Base-by-base conservation (phyloP, 805 yeast genomes). In the Cyberlindnera meyerae region DNA sequence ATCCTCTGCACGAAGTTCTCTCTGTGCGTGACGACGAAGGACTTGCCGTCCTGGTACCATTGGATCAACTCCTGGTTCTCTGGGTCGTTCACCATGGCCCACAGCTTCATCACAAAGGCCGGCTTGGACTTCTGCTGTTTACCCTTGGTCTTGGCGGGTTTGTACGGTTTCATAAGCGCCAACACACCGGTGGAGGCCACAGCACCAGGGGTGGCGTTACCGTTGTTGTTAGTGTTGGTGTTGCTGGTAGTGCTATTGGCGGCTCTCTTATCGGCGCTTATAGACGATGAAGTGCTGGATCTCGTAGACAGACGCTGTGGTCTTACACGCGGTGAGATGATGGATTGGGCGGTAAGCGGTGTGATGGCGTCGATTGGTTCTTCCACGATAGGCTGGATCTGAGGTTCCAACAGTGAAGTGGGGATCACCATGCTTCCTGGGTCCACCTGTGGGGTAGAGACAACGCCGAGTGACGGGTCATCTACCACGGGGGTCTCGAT, bases 71-170 rank as follows among this genome's bases (percentile, higher is more conserved):
- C 72, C 13, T 70, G 58, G 58, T 89, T 90, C 0, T 61, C 52
- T 1, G 76, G 66, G 55, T 90, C 96, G 57, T 89, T 89, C 8
- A 93, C 88, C 96, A 93, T 93, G 25, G 80, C 73, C 98, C 98
- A 90, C 14, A 93, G 65, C 60, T 93, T 93, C 68, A 80, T 77
- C 8, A 93, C 96, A 63, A 93, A 93, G 0, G 95, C 94, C 2
- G 97, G 95, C 36, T 87, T 66, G 0, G 78, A 54, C 52, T 80
- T 82, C 13, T 34, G 37, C 2, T 26, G 27, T 34, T 40, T 43
- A n/a, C 20, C 11, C 33, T 40, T 40, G 2, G 24, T 27, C 24
- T 34, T 31, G 9, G 18, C 4, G 6, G 30, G 20, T 22, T 27
- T 38, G 18, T 29, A 13, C 4, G 34, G 36, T 22, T 38, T 38